Base-by-base conservation (phyloP, 1,284 basidiomycete genomes). In the Ceratorhiza oryzae-sativae region DNA sequence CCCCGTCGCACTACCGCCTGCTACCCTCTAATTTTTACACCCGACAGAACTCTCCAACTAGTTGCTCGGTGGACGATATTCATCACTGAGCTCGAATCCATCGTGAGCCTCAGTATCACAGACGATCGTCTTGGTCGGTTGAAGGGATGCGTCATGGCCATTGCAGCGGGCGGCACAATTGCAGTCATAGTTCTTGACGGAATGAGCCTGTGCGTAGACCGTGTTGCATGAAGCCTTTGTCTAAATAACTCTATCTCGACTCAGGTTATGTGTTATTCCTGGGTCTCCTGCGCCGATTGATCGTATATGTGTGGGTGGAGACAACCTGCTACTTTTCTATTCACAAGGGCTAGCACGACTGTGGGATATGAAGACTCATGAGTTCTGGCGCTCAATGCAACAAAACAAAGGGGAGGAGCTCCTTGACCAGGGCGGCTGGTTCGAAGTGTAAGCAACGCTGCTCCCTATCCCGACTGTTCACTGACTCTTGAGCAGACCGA, bases 311-410 rank as follows among this genome's bases (percentile, higher is more conserved):
- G 80, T 94, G 1, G 85, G 87, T 1, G 88, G 85, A 15, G 85
- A 91, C 71, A 90, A 93, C 75, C 80, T 98, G 27, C 78, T 97
- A 58, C 81, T 97, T 5, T 82, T 90, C 0, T 98, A 97, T 78
- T 84, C 84, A 1, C 90, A 93, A 75, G 87, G 86, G 2, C 88
- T 90, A 71, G 92, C 92, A 1, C 84, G 97, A 34, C 81, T 96
- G 0, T 99, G 97, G 95, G 93, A 97, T 78, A 82, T 91, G n/a
- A 86, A 88, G 72, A 91, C 90, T 0, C 86, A 87, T 63, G 95
- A 97, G 78, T 91, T 98, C 76, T 87, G 94, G 83, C 83, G 95
- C 46, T 93, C 94, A 0, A 93, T 94, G 83, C 86, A 85, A 2
- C 77, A 84, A 1, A 90, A 91, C 49, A 94, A 93, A 77, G 93